Evolutionary conservation across 306 rosid species (phyloP).

Genomic region (Luffa aegyptiaca): DNA sequence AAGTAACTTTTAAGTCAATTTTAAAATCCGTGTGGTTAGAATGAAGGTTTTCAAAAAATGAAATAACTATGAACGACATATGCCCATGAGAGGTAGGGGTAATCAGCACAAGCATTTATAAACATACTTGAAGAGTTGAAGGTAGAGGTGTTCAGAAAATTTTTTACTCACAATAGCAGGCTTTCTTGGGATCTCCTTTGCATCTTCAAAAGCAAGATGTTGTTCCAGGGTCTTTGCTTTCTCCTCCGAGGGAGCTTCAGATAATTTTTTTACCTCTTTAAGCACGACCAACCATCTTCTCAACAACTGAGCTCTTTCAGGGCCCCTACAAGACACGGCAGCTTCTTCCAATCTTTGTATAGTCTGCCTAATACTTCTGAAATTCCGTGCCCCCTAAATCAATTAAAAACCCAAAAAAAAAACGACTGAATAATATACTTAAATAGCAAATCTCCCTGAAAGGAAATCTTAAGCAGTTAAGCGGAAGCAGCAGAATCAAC

Average conservation of each 20-base stretch:
- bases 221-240: conserved; percentile 49
- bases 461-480: not conserved
- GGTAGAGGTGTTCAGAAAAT: not conserved
- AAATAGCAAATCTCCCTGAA: not conserved
- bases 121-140: not conserved
- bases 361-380: conserved; percentile 55
- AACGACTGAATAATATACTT: not conserved
- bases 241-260: conserved; percentile 34
- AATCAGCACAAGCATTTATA: not conserved
- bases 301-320: conserved; percentile 67
- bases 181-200: conserved; percentile 49
- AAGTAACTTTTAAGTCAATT: not conserved
- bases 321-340: conserved; percentile 60
- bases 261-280: conserved; percentile 52
- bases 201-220: conserved; percentile 43
- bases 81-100: not conserved
- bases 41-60: not conserved
- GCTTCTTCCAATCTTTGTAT: conserved; percentile 81
- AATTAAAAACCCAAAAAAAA: not conserved
- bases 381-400: conserved; percentile 54
- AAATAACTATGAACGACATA: not conserved
- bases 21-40: not conserved
- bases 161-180: conserved; percentile 45
- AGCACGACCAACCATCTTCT: conserved; percentile 83
- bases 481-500: not conserved